Percentiles rank a stretch among this genome's conserved stretches.
phyloP scores from a whole-genome alignment of 805 yeast species.

The Debaryomyces maramus region DNA sequence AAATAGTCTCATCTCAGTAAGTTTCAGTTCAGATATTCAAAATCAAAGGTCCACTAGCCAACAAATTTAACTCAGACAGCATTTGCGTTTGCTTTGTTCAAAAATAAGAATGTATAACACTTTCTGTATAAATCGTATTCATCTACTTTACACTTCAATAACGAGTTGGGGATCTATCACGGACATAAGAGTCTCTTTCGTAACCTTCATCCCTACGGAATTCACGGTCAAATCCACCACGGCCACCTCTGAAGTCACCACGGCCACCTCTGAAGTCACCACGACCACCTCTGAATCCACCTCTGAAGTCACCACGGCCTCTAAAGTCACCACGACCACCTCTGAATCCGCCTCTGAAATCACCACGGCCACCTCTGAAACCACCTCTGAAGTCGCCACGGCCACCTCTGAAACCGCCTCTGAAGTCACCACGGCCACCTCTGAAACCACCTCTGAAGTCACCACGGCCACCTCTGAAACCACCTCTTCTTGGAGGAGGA shows the following conservation, averaged over 20 bases:
- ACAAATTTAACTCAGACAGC: no score
- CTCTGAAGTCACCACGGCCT: conserved; percentile 29
- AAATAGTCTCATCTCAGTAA: not conserved
- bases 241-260: conserved; percentile 32
- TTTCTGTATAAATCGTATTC: conserved; percentile 1
- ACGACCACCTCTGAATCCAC: conserved; percentile 34
- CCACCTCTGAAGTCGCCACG: conserved; percentile 36
- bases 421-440: conserved; percentile 37
- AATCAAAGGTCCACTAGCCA: not conserved
- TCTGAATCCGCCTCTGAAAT: conserved; percentile 29
- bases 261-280: conserved; percentile 30
- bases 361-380: conserved; percentile 36
- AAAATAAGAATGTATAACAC: not conserved
- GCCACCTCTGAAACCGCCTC: conserved; percentile 38
- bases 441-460: conserved; percentile 39
- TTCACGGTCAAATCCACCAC: conserved; percentile 30
- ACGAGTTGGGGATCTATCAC: conserved; percentile 74
- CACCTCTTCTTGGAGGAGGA: conserved; percentile 48
- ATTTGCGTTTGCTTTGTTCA: not conserved
- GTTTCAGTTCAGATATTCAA: not conserved
- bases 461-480: conserved; percentile 30
- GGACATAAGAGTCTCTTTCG: conserved; percentile 46
- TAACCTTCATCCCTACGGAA: conserved; percentile 53
- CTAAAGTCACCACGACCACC: conserved; percentile 39
- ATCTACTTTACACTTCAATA: conserved; percentile 36